Evolutionary conservation across 495 filamentous ascomycete genomes (phyloP), one percentile per base, ranked within the genome.

Genomic region (Amphirosellinia nigrospora): DNA sequence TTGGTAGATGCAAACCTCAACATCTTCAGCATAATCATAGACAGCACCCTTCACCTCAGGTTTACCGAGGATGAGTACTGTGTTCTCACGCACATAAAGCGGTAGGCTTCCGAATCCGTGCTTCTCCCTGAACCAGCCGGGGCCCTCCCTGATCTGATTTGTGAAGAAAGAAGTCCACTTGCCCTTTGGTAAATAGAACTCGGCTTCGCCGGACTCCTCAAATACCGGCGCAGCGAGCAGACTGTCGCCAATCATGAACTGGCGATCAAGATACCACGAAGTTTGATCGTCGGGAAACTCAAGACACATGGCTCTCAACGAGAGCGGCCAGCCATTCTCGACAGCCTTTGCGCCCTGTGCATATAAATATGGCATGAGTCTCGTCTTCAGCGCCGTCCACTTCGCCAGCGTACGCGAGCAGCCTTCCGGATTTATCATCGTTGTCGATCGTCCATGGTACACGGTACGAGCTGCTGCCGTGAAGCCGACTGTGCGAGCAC

Each of bases 401-500:
- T 85, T 85, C 0, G 86, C 78, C 9, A 91, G 79, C 1, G 88
- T 87, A 46, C 80, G 82, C 10, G 84, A 85, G 72, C 87, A 89
- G 2, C 82, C 80, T 52, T 82, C 76, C 81, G n/a, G 64, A 71
- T 16, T 71, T 65, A 59, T 83, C 80, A 67, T 90, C 87, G 68
- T 88, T 78, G 66, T 90, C 90, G 71, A 92, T 88, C 23, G 88
- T 85, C 90, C 90, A 92, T 30, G 90, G 90, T 11, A 92, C 90
- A 32, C 89, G 88, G 80, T 91, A 92, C 15, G 87, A 89, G 32
- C 84, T 86, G 26, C 83, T 86, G 0, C 90, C 90, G 76, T 92
- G 90, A 4, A 93, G 82, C 4, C 90, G 86, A 43, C 86, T 89
- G 76, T 92, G 90, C 0, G 86, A 87, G 71, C 88, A 91, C 16